A percentile compares a stretch with the other conserved stretches of the same genome.
These are phyloP conservation scores for Talaromyces liani DNA, from an alignment of 495 filamentous ascomycete species.

Conservation along the genomic window DNA sequence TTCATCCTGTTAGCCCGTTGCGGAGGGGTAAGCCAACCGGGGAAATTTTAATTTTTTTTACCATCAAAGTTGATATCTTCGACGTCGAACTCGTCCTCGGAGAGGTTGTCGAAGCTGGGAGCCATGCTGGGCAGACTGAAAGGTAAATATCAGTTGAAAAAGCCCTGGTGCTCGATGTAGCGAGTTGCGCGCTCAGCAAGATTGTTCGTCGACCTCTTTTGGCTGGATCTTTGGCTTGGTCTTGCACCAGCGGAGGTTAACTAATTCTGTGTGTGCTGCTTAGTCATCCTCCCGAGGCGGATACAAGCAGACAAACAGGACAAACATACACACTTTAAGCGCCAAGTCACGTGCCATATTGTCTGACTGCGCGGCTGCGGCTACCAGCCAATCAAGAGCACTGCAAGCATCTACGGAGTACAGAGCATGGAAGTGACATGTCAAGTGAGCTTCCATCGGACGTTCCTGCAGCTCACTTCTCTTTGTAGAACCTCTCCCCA, in stretches of 20 bases:
- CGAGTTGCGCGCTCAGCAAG: constrained; percentile 1
- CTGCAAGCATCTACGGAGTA: not conserved
- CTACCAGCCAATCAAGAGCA: not conserved
- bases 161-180: constrained; percentile 4
- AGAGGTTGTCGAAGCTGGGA: constrained; percentile 63
- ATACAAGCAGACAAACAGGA: not conserved
- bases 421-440: not conserved
- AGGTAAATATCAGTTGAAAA: not conserved
- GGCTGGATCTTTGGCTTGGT: not conserved
- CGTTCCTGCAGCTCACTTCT: not conserved
- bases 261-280: constrained; percentile 10
- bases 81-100: constrained; percentile 77
- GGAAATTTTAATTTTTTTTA: constrained; percentile 28
- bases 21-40: constrained; percentile 12
- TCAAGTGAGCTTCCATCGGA: not conserved
- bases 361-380: not conserved
- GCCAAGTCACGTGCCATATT: not conserved
- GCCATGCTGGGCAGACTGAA: constrained; percentile 44
- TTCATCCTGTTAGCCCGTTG: constrained; percentile 8
- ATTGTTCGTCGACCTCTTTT: constrained; percentile 5
- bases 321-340: not conserved
- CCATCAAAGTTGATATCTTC: constrained; percentile 88
- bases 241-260: not conserved
- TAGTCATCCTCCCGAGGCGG: constrained; percentile 7
- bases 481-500: not conserved